phyloP scores from a whole-genome alignment of 305 asterid species.

The Plantago coronopus region DNA sequence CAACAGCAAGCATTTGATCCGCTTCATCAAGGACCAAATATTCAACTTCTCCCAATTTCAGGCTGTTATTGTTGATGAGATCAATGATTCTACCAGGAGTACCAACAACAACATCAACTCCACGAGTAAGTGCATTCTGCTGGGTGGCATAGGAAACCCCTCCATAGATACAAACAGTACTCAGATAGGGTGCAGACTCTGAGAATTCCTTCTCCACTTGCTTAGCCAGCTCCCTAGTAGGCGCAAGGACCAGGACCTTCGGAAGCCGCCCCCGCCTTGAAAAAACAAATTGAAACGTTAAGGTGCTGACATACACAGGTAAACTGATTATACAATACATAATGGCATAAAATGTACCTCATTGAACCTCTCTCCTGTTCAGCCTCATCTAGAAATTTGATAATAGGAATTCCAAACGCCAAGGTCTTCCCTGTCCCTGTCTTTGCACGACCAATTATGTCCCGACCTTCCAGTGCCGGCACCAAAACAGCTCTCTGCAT shows the following conservation, averaged over 20 bases:
- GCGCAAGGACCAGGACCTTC: constrained; percentile 79
- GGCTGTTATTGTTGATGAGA: constrained; percentile 56
- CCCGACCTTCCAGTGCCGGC: constrained; percentile 84
- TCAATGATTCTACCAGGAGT: constrained; percentile 98
- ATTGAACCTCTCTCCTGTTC: constrained; percentile 47
- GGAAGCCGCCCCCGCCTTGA: constrained; percentile 77
- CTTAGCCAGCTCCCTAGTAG: constrained; percentile 91
- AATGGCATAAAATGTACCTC: constrained; percentile 42
- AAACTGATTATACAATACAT: constrained; percentile 4
- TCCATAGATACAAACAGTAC: constrained; percentile 84
- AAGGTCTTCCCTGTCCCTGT: constrained; percentile 95
- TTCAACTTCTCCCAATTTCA: constrained; percentile 78
- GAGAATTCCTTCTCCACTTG: constrained; percentile 90
- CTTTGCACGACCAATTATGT: constrained; percentile 90
- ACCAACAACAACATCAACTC: constrained; percentile 92
- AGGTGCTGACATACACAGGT: constrained; percentile 11
- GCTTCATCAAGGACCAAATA: constrained; percentile 97
- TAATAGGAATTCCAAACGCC: constrained; percentile 85
- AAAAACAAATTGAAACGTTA: constrained; percentile 24
- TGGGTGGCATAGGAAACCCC: constrained; percentile 77
- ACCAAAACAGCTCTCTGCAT: constrained; percentile 73
- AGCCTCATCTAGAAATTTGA: constrained; percentile 54
- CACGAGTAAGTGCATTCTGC: constrained; percentile 71
- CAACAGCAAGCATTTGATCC: constrained; percentile 99
- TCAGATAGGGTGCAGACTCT: constrained; percentile 80